These are phyloP conservation scores for Penicillium sp. DNA, from an alignment of 2,329 filamentous ascomycete species.

Conservation along the genomic window DNA sequence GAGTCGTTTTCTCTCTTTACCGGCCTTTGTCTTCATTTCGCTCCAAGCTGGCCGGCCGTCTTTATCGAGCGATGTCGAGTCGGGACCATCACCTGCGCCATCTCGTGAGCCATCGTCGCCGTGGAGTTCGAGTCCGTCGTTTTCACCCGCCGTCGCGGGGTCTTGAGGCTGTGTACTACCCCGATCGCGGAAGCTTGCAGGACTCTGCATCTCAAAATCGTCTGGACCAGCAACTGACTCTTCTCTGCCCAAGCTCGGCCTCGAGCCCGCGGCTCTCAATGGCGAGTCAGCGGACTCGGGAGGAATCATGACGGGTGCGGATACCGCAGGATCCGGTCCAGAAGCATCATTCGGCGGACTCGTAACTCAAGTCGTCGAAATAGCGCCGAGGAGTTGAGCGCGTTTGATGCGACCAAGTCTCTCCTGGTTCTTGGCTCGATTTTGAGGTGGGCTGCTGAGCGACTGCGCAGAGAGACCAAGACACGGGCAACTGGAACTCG, in stretches of 20 bases:
- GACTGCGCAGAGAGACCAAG: conserved; percentile 6
- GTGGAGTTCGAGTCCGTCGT: conserved; percentile 15
- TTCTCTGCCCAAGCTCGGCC: conserved; percentile 23
- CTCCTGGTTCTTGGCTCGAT: background rate
- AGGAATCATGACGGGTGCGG: conserved; percentile 36
- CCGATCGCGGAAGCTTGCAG: conserved; percentile 32
- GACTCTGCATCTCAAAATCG: conserved; percentile 32
- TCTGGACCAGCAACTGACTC: conserved; percentile 22
- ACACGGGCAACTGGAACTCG: conserved; percentile 7
- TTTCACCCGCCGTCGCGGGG: conserved; percentile 15
- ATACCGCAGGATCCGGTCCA: conserved; percentile 28
- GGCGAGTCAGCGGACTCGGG: conserved; percentile 30
- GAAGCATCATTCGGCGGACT: conserved; percentile 29
- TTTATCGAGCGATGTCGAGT: conserved; percentile 39
- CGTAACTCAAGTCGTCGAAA: conserved; percentile 1
- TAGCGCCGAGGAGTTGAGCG: conserved; percentile 2
- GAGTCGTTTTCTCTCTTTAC: conserved; percentile 88
- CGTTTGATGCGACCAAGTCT: conserved; percentile 9
- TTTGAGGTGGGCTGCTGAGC: background rate
- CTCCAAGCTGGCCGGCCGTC: conserved; percentile 63
- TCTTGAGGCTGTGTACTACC: conserved; percentile 25
- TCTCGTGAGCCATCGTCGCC: conserved; percentile 17
- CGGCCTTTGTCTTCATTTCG: conserved; percentile 82
- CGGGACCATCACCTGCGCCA: conserved; percentile 18
- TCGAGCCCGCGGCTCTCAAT: conserved; percentile 21